Percentiles rank a stretch among this genome's conserved stretches.
These are phyloP conservation scores for Mimosa pudica DNA, from an alignment of 306 rosid species.

Conservation along the genomic window DNA sequence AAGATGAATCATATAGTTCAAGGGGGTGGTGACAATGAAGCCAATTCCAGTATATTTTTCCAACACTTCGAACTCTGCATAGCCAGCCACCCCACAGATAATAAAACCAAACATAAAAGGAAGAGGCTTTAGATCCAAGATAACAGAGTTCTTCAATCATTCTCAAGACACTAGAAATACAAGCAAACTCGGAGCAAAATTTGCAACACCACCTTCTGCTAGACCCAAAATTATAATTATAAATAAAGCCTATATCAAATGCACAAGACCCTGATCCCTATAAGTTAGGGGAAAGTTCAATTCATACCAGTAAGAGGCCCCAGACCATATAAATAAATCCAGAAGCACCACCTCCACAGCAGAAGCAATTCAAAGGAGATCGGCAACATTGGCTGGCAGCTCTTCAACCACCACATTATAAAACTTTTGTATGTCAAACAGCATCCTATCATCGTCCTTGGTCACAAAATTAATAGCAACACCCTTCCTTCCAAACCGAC, in stretches of 20 bases:
- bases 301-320: constrained; percentile 37
- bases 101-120: constrained; percentile 31
- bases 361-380: constrained; percentile 58
- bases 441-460: constrained; percentile 62
- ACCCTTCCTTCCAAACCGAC: constrained; percentile 73
- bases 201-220: constrained; percentile 36
- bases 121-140: constrained; percentile 33
- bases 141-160: constrained; percentile 34
- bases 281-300: constrained; percentile 32
- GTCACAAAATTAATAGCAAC: constrained; percentile 76
- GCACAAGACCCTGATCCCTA: constrained; percentile 38
- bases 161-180: constrained; percentile 39
- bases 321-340: constrained; percentile 37
- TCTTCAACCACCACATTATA: constrained; percentile 65
- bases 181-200: constrained; percentile 48
- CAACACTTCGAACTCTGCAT: constrained; percentile 26
- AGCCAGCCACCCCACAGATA: constrained; percentile 34
- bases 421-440: constrained; percentile 65
- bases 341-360: constrained; percentile 34
- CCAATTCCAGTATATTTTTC: constrained; percentile 17
- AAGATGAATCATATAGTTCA: background rate
- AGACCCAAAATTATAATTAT: constrained; percentile 42
- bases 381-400: constrained; percentile 73
- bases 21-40: background rate
- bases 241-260: constrained; percentile 31